Conservation (phyloP, 768 basidiomycete genomes). For the Multifurca ochricompacta region DNA sequence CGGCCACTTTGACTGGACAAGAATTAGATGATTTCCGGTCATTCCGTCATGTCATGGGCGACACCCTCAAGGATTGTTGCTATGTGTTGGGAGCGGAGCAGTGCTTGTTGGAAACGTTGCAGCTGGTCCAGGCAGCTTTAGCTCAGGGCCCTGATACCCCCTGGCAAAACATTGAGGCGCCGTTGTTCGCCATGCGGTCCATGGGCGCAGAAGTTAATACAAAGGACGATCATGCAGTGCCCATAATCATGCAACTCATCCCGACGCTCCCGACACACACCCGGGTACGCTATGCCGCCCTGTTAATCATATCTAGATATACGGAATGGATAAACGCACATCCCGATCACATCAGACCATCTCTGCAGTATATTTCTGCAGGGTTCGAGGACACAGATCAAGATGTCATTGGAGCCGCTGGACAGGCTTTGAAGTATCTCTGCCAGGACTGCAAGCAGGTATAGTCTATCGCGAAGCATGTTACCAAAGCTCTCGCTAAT, state of each 20-base stretch:
- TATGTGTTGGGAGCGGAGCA: conserved; percentile 81
- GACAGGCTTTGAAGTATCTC: conserved; percentile 92
- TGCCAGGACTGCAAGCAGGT: conserved; percentile 95
- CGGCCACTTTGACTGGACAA: conserved; percentile 56
- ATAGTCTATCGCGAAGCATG: conserved; percentile 18
- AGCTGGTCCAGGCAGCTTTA: conserved; percentile 69
- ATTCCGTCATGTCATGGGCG: conserved; percentile 97
- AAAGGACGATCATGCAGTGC: conserved; percentile 76
- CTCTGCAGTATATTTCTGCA: conserved; percentile 84
- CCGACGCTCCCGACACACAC: conserved; percentile 86
- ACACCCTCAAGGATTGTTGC: conserved; percentile 98
- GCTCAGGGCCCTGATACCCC: conserved; percentile 47
- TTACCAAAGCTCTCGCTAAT: conserved; percentile 12
- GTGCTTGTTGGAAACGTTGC: conserved; percentile 76
- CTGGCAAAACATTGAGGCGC: conserved; percentile 98
- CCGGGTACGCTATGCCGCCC: conserved; percentile 87
- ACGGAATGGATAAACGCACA: conserved; percentile 94
- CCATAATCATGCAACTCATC: conserved; percentile 92
- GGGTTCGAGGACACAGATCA: conserved; percentile 78
- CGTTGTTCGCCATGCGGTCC: conserved; percentile 93
- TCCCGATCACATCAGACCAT: conserved; percentile 75
- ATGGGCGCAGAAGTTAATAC: conserved; percentile 94
- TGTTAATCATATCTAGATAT: conserved; percentile 91
- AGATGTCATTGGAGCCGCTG: conserved; percentile 89
- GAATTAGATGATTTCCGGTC: conserved; percentile 91